Evolutionary conservation across 2,329 filamentous ascomycete genomes (phyloP), one percentile per base, ranked within the genome.

Genomic region (Aspergillus aculeatinus): DNA sequence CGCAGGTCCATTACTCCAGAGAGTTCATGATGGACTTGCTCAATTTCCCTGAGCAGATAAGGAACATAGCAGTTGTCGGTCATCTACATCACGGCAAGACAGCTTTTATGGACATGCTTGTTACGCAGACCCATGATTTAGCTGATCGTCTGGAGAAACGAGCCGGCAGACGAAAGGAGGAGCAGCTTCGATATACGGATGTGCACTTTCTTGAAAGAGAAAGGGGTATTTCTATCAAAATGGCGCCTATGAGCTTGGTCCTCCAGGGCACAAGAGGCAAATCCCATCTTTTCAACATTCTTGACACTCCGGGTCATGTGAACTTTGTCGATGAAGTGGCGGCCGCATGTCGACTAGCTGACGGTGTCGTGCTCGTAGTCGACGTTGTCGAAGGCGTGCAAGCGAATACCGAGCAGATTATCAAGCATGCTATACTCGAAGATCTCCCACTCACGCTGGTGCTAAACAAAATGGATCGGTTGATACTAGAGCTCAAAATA

Each of bases 341-440:
- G 9, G 88, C 92, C 4, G 89, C 92, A 0, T 81, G 96, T 69
- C 87, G 95, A 48, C 79, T 99, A 55, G 93, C 90, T 4, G 95
- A 99, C 73, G 95, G 95, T 61, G 87, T 98, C 25, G 94, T 96
- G 55, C 80, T 99, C 52, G 89, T 99, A 14, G 93, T 99, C 16
- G 95, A 99, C 74, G 92, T 97, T 23, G 91, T 99, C 1, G 95
- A 99, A 76, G 95, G 95, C n/a, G 93, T 99, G n/a, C 95, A 98
- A 79, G 85, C 95, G 69, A 96, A 96, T 75, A 96, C 95, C 0
- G 94, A 99, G 78, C 91, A 97, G 74, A 93, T 96, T 69, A 97
- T 99, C 79, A 96, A 92, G 78, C 92, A 99, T 76, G 93, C 93
- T 2, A 89, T 97, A 3, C 82, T 96, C 29, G 91, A 97, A 74